Evolutionary conservation across 129 eudicot genomes (phyloP).

Genomic region (Flaveria bidentis): DNA sequence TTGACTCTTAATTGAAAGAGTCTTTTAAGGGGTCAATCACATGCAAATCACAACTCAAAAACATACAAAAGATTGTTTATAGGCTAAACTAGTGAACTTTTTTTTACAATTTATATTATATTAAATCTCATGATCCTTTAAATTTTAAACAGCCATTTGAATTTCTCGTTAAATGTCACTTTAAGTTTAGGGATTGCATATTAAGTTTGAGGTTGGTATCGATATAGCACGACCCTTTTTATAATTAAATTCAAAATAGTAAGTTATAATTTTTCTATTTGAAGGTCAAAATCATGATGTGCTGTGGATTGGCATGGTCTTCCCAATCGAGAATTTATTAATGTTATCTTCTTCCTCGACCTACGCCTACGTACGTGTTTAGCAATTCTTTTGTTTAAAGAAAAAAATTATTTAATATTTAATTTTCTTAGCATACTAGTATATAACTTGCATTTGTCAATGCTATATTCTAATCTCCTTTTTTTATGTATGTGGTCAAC

Average conservation of each 20-base stretch:
- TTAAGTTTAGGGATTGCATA: no score
- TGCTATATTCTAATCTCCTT: not conserved
- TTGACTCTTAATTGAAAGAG: no score
- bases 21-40: no score
- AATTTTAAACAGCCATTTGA: no score
- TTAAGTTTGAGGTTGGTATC: no score
- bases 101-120: no score
- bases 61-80: no score
- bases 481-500: not conserved
- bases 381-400: conserved; percentile 1
- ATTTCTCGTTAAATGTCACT: no score
- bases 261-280: conserved; percentile 5
- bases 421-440: not conserved
- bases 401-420: not conserved
- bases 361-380: conserved; percentile 14
- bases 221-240: no score
- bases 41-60: no score
- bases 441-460: not conserved
- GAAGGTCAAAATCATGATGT: conserved; percentile 27
- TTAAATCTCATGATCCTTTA: no score
- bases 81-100: no score
- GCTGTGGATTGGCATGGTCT: conserved; percentile 7
- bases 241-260: not conserved
- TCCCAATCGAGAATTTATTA: not conserved
- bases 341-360: conserved; percentile 21